These are phyloP conservation scores for Suhomyces panamericanus DNA, from an alignment of 1,139 yeast genomes.

Conservation along the genomic window DNA sequence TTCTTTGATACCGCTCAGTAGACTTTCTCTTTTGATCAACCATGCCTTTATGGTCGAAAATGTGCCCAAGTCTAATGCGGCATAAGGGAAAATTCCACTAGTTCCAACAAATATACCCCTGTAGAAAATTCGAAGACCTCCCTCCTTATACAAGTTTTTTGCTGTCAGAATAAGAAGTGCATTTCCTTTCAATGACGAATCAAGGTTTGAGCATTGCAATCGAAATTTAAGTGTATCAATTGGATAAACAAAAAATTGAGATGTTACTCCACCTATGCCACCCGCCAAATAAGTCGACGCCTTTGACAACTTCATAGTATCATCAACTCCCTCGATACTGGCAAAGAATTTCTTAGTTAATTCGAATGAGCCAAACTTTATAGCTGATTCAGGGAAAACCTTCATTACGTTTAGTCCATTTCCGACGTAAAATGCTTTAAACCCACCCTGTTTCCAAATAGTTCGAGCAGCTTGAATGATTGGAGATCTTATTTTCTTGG, in stretches of 20 bases:
- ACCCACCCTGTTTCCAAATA: conserved; percentile 85
- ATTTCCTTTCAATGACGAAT: conserved; percentile 59
- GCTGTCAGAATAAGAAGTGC: conserved; percentile 66
- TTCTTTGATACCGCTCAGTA: conserved; percentile 45
- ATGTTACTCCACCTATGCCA: conserved; percentile 92
- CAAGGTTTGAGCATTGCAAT: conserved; percentile 74
- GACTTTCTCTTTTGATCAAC: conserved; percentile 66
- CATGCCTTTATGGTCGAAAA: conserved; percentile 82
- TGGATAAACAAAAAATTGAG: conserved; percentile 92
- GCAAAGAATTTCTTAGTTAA: conserved; percentile 77
- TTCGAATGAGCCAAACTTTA: conserved; percentile 95
- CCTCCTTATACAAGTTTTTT: conserved; percentile 71
- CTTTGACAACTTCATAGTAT: conserved; percentile 70
- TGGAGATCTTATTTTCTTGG: conserved; percentile 59
- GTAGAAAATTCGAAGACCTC: conserved; percentile 78
- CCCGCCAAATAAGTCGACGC: conserved; percentile 86
- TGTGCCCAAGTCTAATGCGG: conserved; percentile 93
- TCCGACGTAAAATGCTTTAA: conserved; percentile 87
- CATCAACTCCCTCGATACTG: conserved; percentile 73
- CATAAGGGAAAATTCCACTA: conserved; percentile 94
- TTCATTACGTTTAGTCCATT: conserved; percentile 91
- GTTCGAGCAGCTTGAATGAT: conserved; percentile 77
- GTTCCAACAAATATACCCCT: conserved; percentile 87
- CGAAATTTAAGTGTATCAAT: conserved; percentile 92
- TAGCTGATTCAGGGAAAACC: conserved; percentile 96